These are phyloP conservation scores for Cnidoscolus chayamansa DNA, from an alignment of 441 rosid species.

Conservation along the genomic window DNA sequence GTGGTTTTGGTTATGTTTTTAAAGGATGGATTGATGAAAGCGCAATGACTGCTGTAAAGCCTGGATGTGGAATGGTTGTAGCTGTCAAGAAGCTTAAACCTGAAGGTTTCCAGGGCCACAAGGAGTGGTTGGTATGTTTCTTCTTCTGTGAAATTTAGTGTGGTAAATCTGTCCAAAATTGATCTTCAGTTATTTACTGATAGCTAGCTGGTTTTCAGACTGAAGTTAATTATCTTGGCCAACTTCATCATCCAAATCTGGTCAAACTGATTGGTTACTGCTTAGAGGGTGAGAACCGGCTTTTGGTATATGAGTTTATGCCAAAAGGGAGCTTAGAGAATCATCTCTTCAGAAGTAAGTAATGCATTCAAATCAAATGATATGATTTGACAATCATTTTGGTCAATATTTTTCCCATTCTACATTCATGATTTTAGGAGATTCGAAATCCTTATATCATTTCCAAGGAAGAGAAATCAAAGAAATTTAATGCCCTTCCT, in stretches of 20 bases:
- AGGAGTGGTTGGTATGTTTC: slow-evolving; percentile 83
- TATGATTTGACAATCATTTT: slow-evolving; percentile 9
- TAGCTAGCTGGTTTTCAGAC: slow-evolving; percentile 42
- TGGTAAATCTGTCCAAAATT: neutral
- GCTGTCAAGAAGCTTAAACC: slow-evolving; percentile 83
- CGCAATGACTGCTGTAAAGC: slow-evolving; percentile 54
- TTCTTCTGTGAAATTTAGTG: neutral
- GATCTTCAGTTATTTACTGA: slow-evolving; percentile 26
- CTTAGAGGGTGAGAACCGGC: slow-evolving; percentile 79
- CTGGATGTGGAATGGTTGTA: slow-evolving; percentile 77
- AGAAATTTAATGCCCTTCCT: slow-evolving; percentile 4
- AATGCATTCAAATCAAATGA: slow-evolving; percentile 3
- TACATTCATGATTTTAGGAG: slow-evolving; percentile 1
- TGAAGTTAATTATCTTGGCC: slow-evolving; percentile 85
- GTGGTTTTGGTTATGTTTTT: slow-evolving; percentile 88
- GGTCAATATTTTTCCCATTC: neutral
- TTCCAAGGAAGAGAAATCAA: slow-evolving; percentile 1
- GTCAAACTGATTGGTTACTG: slow-evolving; percentile 84
- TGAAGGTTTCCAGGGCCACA: slow-evolving; percentile 88
- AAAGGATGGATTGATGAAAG: slow-evolving; percentile 93
- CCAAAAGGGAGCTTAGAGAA: slow-evolving; percentile 90
- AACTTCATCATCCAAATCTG: slow-evolving; percentile 70
- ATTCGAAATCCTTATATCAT: neutral
- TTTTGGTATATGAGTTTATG: slow-evolving; percentile 86
- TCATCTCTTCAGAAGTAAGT: slow-evolving; percentile 84